Base-by-base conservation (phyloP, 2,329 filamentous ascomycete genomes). In the Diatrype stigma region DNA sequence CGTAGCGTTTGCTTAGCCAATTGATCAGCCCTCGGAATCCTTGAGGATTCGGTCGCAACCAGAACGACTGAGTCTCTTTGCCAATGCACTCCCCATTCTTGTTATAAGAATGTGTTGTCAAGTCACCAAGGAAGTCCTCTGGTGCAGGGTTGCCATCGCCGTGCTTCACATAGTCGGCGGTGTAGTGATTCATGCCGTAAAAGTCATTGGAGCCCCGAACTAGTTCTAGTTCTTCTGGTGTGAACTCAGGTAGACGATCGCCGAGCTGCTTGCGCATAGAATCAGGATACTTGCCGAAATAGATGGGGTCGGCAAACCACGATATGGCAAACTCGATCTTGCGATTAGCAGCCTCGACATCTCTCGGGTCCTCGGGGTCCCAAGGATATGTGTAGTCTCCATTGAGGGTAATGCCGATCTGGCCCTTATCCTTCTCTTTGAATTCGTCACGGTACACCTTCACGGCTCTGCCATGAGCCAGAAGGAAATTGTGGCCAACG, bases 181-280 rank as follows among this genome's bases (percentile, higher is more conserved):
- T 92, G 76, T 96, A 96, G 77, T 91, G 87, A 76, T 96, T 95
- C 89, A 93, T 93, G 68, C 89, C 90, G 70, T 95, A 95, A 72
- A 95, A 95, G 75, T 95, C 90, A 69, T 94, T 94, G 66, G 86
- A 90, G n/a, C 88, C 89, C 63, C 86, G 78, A 44, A 96, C 84
- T n/a, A 94, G 75, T 2, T 81, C 81, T 22, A 76, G 69, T 65
- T 96, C 89, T 58, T 89, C 87, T 0, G 78, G 70, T 0, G 87
- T 90, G 68, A 89, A 94, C 42, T 76, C 74, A 5, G 90, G 90
- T 45, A 95, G 79, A 14, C 89, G 83, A 65, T 86, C 78, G 50
- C 90, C 89, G 17, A 95, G 83, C 73, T 95, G 90, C 66, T 83
- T 82, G 51, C 81, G 78, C 89, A 95, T 95, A 53, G 86, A 90